phyloP scores from a whole-genome alignment of 1,139 yeast genomes.

The Kurtzmaniella quercitrusa region DNA sequence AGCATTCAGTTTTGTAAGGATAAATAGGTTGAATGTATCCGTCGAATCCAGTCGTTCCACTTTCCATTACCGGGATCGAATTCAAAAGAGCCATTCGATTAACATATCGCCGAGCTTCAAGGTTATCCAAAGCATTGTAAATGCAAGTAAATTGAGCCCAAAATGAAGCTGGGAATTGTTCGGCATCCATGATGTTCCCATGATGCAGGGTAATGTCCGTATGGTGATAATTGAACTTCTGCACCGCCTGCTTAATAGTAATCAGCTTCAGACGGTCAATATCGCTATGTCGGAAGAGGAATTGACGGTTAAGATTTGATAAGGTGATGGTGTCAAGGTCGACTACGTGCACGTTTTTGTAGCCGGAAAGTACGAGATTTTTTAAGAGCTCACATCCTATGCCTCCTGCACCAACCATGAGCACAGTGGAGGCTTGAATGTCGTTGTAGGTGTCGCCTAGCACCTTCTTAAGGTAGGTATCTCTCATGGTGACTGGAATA shows the following conservation, averaged over 20 bases:
- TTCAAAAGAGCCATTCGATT: constrained; percentile 77
- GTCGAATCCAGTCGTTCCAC: constrained; percentile 92
- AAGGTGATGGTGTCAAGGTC: constrained; percentile 94
- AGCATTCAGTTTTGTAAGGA: constrained; percentile 84
- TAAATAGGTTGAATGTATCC: constrained; percentile 93
- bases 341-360: constrained; percentile 86
- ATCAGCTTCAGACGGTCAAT: constrained; percentile 81
- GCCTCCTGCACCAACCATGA: constrained; percentile 99
- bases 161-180: constrained; percentile 72
- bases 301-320: constrained; percentile 89
- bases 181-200: constrained; percentile 82
- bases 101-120: constrained; percentile 89
- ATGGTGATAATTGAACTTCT: constrained; percentile 64
- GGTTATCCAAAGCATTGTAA: constrained; percentile 89
- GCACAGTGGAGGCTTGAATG: constrained; percentile 50
- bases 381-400: constrained; percentile 95
- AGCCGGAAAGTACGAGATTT: constrained; percentile 76
- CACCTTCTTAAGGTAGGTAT: constrained; percentile 40
- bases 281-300: constrained; percentile 80
- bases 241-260: constrained; percentile 81
- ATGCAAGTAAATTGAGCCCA: constrained; percentile 74
- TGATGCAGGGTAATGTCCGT: constrained; percentile 76
- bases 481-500: constrained; percentile 23
- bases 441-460: constrained; percentile 36
- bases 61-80: constrained; percentile 76